Conservation (phyloP, 2,329 filamentous ascomycete genomes). For the Stemphylium beticola region DNA sequence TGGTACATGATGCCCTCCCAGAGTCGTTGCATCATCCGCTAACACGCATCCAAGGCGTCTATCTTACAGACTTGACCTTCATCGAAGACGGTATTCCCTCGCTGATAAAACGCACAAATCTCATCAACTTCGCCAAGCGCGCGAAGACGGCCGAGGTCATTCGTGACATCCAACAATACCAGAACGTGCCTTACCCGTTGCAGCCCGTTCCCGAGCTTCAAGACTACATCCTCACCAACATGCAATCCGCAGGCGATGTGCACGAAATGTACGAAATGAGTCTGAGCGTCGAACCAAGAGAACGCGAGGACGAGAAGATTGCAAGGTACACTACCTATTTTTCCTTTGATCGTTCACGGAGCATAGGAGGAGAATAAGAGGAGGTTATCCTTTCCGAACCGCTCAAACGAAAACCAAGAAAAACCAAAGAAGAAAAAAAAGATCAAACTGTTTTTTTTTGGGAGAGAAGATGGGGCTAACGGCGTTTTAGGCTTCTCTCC, state of each 20-base stretch:
- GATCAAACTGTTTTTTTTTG: constrained; percentile 1
- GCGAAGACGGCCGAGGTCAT: constrained; percentile 98
- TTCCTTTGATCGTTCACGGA: constrained; percentile 11
- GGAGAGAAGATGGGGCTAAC: constrained; percentile 19
- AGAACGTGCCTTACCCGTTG: constrained; percentile 94
- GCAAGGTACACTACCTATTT: constrained; percentile 71
- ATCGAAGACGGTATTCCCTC: constrained; percentile 98
- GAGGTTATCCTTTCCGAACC: neutral
- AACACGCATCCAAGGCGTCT: constrained; percentile 70
- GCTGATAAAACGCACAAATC: constrained; percentile 91
- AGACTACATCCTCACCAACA: constrained; percentile 95
- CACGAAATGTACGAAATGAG: constrained; percentile 99
- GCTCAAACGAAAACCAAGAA: too few relatives aligned
- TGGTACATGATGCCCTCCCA: constrained; percentile 61
- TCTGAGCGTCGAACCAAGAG: constrained; percentile 88
- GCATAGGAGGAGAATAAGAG: constrained; percentile 1
- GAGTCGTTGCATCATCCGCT: neutral
- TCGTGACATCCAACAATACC: constrained; percentile 97
- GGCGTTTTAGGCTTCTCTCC: constrained; percentile 55
- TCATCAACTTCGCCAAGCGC: constrained; percentile 98
- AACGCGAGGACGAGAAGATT: constrained; percentile 99
- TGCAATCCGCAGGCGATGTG: constrained; percentile 93
- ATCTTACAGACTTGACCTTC: constrained; percentile 95
- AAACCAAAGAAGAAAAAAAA: neutral
- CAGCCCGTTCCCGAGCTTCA: constrained; percentile 90